Base-by-base conservation (phyloP, 2,329 filamentous ascomycete species). In the Apiospora rasikravindrae region DNA sequence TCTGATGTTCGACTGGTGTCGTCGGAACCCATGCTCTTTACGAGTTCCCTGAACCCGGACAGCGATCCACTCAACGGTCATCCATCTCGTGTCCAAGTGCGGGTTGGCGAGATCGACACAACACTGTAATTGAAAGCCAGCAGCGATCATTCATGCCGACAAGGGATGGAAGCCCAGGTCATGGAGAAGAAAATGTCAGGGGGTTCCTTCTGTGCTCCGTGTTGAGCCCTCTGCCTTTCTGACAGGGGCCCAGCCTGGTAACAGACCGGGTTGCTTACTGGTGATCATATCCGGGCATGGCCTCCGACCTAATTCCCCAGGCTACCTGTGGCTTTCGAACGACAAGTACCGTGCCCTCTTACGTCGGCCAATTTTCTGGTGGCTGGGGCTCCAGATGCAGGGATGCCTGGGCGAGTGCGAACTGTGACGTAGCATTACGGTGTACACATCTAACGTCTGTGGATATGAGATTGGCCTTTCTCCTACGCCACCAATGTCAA, bases 61-160 rank as follows among this genome's bases (percentile, higher is more conserved):
- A 11, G 33, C 33, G 57, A 37, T 64, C 57, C 57, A 64, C 57
- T n/a, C 57, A 40, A 40, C 57, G 29, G 57, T 8, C 57, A 40
- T 40, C 26, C 53, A 61, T 37, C 53, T 37, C 53, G 53, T 61
- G 53, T 37, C 53, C 6, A 61, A 61, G 29, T 61, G 53, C 53
- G 53, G 53, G 53, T 37, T 61, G 53, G 53, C 53, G 16, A 61
- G 53, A 64, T 37, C 57, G 29, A 40, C 57, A 64, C 57, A n/a
- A 64, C 57, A 64, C 11, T 64, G 57, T 11, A 13, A 40, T n/a
- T 13, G 57, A 64, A 64, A 40, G 67, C 44, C 26, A 69, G 44
- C 67, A 69, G 67, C 67, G 67, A 69, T 69, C 67, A 49, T 69
- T 69, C 67, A 69, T 69, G 67, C 67, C 26, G 33, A 40, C 57